Percentiles rank a stretch among this genome's conserved stretches.
Conservation (phyloP, 2,329 filamentous ascomycete species). For the Epichloe hybrida region DNA sequence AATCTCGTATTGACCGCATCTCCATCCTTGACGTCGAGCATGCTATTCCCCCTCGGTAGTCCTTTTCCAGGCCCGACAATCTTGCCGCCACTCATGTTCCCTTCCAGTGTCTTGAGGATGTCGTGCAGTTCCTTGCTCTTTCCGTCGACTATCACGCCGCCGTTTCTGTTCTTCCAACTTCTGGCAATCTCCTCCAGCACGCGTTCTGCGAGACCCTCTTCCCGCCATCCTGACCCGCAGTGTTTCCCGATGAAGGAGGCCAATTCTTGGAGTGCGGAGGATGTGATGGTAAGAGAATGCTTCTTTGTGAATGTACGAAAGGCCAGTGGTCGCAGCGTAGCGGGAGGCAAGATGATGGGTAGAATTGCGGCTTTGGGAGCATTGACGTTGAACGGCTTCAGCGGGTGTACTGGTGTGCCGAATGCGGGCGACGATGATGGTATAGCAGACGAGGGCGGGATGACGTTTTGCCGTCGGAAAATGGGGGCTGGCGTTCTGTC, state of each 20-base stretch:
- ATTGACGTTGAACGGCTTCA: conserved; percentile 47
- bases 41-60: conserved; percentile 42
- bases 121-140: conserved; percentile 60
- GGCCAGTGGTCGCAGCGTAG: conserved; percentile 76
- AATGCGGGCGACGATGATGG: conserved; percentile 87
- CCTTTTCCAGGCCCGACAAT: conserved; percentile 39
- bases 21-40: conserved; percentile 43
- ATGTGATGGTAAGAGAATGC: conserved; percentile 84
- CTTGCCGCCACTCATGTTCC: conserved; percentile 77
- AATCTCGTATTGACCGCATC: conserved; percentile 42
- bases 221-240: conserved; percentile 91
- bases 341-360: conserved; percentile 77
- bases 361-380: conserved; percentile 53
- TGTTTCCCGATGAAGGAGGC: conserved; percentile 84
- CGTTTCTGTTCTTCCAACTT: conserved; percentile 81
- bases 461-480: conserved; percentile 23
- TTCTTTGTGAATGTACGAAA: conserved; percentile 97
- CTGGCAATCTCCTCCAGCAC: conserved; percentile 86
- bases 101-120: conserved; percentile 73
- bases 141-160: conserved; percentile 84
- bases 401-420: conserved; percentile 70
- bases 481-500: conserved; percentile 25
- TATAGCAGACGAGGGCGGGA: conserved; percentile 41
- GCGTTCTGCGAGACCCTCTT: conserved; percentile 84
- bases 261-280: conserved; percentile 70